These are phyloP conservation scores for Arctium lappa DNA, from an alignment of 129 eudicot genomes.

Conservation along the genomic window DNA sequence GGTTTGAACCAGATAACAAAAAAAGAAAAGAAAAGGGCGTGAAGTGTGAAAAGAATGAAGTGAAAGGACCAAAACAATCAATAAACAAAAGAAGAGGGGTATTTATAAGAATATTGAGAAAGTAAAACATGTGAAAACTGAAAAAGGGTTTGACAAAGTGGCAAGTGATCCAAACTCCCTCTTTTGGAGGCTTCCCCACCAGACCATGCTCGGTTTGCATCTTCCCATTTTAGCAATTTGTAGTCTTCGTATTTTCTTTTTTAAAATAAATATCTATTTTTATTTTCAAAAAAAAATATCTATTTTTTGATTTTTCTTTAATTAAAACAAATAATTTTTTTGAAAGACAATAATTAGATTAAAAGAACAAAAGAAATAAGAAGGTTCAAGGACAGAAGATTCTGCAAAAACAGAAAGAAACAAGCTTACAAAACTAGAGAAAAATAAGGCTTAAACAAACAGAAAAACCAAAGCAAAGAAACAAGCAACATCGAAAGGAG, in stretches of 20 bases:
- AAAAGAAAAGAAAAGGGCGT: background rate
- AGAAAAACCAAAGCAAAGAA: too few species aligned
- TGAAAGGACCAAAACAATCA: background rate
- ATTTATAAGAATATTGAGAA: background rate
- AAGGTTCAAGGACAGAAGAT: too few species aligned
- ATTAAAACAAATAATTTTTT: too few species aligned
- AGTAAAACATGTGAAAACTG: slow-evolving; percentile 26
- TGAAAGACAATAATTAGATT: too few species aligned
- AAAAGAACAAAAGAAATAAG: too few species aligned
- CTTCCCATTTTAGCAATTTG: background rate
- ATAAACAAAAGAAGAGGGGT: background rate
- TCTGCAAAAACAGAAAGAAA: too few species aligned
- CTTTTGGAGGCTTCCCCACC: slow-evolving; percentile 14
- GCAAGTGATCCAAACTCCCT: slow-evolving; percentile 26
- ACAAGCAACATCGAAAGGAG: too few species aligned
- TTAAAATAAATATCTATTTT: background rate
- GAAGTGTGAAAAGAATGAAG: background rate
- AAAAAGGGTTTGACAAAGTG: slow-evolving; percentile 24
- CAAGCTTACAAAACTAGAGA: too few species aligned
- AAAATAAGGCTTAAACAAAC: too few species aligned
- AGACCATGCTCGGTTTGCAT: background rate
- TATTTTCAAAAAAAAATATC: too few species aligned
- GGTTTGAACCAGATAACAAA: background rate
- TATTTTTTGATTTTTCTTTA: too few species aligned
- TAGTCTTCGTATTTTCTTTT: background rate